A percentile compares a stretch with the other conserved stretches of the same genome.
Evolutionary conservation across 176 grass and related monocot genomes (phyloP).

Genomic region (Zizania latifolia): DNA sequence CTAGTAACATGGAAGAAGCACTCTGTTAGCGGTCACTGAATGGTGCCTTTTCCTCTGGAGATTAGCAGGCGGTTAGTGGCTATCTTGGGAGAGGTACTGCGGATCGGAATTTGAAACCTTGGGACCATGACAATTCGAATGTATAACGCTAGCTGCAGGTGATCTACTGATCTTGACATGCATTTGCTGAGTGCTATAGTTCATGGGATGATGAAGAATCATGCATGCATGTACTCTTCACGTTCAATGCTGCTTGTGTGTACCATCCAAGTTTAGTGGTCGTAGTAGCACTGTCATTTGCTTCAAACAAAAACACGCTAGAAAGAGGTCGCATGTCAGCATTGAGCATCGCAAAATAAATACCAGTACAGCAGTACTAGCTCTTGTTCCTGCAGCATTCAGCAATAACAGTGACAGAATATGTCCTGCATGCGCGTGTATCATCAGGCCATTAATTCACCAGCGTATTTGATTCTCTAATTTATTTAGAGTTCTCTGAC

Average conservation of each 20-base stretch:
- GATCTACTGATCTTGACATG: neutral
- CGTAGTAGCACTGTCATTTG: neutral
- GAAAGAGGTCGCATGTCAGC: neutral
- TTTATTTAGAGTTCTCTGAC: neutral
- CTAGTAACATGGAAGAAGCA: too few relatives aligned
- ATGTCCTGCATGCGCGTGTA: neutral
- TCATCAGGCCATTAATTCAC: neutral
- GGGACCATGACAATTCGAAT: neutral
- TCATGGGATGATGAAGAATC: neutral
- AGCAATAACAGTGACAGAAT: neutral
- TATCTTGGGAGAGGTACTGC: neutral
- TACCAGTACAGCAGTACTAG: neutral
- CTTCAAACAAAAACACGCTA: neutral
- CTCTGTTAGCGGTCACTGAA: too few relatives aligned
- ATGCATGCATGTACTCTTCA: neutral
- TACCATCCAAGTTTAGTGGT: neutral
- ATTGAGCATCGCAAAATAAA: neutral
- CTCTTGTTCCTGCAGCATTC: neutral
- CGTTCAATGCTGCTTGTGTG: neutral
- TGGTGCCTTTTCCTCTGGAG: too few relatives aligned
- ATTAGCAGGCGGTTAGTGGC: neutral
- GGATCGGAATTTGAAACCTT: neutral
- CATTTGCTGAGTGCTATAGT: neutral
- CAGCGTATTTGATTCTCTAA: neutral
- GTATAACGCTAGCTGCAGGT: neutral